A percentile compares a stretch with the other conserved stretches of the same genome.
Conservation (phyloP, 2,329 filamentous ascomycete species). For the Thyridium curvatum region DNA sequence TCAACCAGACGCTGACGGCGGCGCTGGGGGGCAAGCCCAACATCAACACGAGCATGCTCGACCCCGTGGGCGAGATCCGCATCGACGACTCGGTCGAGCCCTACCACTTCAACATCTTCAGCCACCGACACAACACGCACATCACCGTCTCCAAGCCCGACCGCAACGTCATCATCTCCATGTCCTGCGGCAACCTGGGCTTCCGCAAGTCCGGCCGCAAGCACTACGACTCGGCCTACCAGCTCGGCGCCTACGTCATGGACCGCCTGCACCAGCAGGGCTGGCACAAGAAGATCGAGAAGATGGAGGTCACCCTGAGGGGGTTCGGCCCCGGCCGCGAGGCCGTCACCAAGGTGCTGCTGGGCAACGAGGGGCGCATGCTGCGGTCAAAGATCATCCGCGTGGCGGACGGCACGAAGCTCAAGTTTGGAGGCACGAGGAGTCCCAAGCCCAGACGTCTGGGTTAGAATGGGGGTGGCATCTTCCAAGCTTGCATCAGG, state of each 20-base stretch:
- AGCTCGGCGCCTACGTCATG: slow-evolving; percentile 77
- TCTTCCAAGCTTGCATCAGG: not conserved
- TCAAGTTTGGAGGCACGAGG: slow-evolving; percentile 95
- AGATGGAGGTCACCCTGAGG: slow-evolving; percentile 73
- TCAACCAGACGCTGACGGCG: not conserved
- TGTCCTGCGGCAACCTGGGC: slow-evolving; percentile 84
- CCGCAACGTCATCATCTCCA: slow-evolving; percentile 69
- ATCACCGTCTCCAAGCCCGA: slow-evolving; percentile 83
- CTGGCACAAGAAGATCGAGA: slow-evolving; percentile 66
- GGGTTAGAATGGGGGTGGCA: slow-evolving; percentile 35
- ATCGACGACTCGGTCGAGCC: slow-evolving; percentile 41
- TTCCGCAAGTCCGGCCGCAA: slow-evolving; percentile 77
- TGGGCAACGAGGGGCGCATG: slow-evolving; percentile 76
- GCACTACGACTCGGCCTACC: slow-evolving; percentile 87
- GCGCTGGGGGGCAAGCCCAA: not conserved
- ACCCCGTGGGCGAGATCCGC: slow-evolving; percentile 14
- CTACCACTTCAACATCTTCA: slow-evolving; percentile 81
- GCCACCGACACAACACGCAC: slow-evolving; percentile 92
- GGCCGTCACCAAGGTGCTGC: slow-evolving; percentile 79
- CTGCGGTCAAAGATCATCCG: slow-evolving; percentile 69
- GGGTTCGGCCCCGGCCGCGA: slow-evolving; percentile 86
- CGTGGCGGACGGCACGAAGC: slow-evolving; percentile 77
- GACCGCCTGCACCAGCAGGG: slow-evolving; percentile 78
- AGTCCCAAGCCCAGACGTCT: slow-evolving; percentile 80
- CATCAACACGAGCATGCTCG: slow-evolving; percentile 7